These are phyloP conservation scores for Schoenoplectus tabernaemontani DNA, from an alignment of 202 grass and related monocot species.

Conservation along the genomic window DNA sequence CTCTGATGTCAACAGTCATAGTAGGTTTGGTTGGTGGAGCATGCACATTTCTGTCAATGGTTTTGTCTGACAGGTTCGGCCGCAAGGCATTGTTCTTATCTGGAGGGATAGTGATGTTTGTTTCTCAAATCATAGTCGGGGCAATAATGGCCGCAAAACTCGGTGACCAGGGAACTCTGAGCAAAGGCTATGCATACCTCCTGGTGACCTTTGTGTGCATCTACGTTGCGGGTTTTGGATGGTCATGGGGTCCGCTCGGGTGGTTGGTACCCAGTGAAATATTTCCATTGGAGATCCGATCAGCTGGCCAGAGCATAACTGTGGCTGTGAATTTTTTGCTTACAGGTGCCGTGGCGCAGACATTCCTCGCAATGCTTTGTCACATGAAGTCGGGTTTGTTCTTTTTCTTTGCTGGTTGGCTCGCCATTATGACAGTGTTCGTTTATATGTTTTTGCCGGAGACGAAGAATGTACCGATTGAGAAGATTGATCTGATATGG, in stretches of 20 bases:
- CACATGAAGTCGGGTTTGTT: conserved; percentile 39
- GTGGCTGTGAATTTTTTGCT: conserved; percentile 45
- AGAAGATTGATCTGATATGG: conserved; percentile 40
- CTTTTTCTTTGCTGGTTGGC: conserved; percentile 59
- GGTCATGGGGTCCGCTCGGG: conserved; percentile 37
- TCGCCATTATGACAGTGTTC: conserved; percentile 33
- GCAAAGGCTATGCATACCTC: neutral
- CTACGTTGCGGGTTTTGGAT: conserved; percentile 41
- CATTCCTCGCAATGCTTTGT: conserved; percentile 45
- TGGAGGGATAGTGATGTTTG: conserved; percentile 36
- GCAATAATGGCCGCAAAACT: conserved; percentile 33
- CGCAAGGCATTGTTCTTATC: conserved; percentile 30
- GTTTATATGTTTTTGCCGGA: conserved; percentile 39
- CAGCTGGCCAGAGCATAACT: conserved; percentile 42
- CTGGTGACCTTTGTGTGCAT: conserved; percentile 29
- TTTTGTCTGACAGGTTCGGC: conserved; percentile 26
- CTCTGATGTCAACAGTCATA: conserved; percentile 33
- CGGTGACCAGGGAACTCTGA: conserved; percentile 26
- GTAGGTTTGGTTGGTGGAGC: conserved; percentile 20
- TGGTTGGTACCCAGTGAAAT: conserved; percentile 52
- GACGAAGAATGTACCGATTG: conserved; percentile 47
- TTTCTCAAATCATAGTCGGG: conserved; percentile 36
- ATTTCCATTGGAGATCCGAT: conserved; percentile 49
- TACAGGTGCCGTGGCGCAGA: conserved; percentile 36
- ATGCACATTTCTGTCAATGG: conserved; percentile 31